Base-by-base conservation (phyloP, 129 eudicot species). In the Saussurea involucrata region DNA sequence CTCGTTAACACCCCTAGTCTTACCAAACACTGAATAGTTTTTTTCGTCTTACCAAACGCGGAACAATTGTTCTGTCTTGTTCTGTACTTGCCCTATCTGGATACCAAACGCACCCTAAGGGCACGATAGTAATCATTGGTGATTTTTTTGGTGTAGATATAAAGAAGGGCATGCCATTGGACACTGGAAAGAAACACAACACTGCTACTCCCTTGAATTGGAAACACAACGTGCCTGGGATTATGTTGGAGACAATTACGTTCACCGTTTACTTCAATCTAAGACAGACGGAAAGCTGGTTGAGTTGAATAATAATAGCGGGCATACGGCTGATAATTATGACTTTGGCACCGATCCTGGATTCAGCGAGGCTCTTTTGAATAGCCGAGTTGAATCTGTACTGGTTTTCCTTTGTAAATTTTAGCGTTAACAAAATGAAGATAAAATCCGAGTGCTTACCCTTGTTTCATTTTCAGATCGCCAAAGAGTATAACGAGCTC, bases 161-260 rank as follows among this genome's bases (percentile, higher is more conserved):
- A 89, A 81, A 83, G 94, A 89, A 79, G 96, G 91, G 36, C 99
- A 95, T 83, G 94, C 99, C 29, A 80, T 85, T 46, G 49, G 49
- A 67, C 99, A 95, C 49, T 95, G 99, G 99, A 89, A 95, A 84
- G 97, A 95, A 78, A 95, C 99, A 73, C 88, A 95, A 33, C 99
- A 95, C 66, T 91, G 96, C 82, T 95, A 95, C 88, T 91, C 99
- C 22, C 88, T 89, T 75, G 99, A 92, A 81, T 77, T 95, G 80
- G 99, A 95, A 83, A 88, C 99, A 15, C 92, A 83, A 25, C 94
- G 99, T 61, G 99, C 90, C 8, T 95, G 99, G 99, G 99, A 95
- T 78, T 92, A 91, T 71, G 92, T 84, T 49, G 99, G 99, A 25
- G 97, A 91, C 78, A 95, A 95, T 80, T 95, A 91, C 79, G 99